phyloP scores from a whole-genome alignment of 257 asterid genomes.

The Plectranthus barbatus region DNA sequence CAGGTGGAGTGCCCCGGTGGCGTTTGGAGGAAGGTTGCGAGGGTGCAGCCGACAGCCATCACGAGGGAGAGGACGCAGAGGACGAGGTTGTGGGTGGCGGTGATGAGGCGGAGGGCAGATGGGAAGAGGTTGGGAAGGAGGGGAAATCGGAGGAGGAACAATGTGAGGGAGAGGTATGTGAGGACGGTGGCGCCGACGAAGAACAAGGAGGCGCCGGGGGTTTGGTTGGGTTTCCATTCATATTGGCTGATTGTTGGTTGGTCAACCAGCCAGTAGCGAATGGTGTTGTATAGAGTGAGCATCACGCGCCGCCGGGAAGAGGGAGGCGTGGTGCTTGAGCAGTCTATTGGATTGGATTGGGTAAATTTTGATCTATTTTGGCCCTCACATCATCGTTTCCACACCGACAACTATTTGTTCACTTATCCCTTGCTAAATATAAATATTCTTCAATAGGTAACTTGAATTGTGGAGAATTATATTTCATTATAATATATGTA shows the following conservation, averaged over 20 bases:
- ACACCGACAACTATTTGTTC: no score
- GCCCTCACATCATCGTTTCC: no score
- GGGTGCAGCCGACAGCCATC: slow-evolving; percentile 71
- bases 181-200: slow-evolving; percentile 52
- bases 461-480: no score
- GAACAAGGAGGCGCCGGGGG: slow-evolving; percentile 52
- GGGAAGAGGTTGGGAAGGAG: slow-evolving; percentile 33
- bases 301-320: slow-evolving; percentile 48
- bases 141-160: slow-evolving; percentile 35
- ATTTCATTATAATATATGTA: no score
- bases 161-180: slow-evolving; percentile 57
- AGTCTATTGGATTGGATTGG: no score
- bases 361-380: no score
- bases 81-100: slow-evolving; percentile 67
- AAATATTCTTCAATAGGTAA: no score
- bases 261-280: slow-evolving; percentile 54
- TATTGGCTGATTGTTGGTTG: slow-evolving; percentile 54
- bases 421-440: no score
- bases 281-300: slow-evolving; percentile 31
- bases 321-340: no score
- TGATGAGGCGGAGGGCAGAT: slow-evolving; percentile 56
- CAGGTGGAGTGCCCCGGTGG: slow-evolving; percentile 44
- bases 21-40: slow-evolving; percentile 60
- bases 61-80: slow-evolving; percentile 65
- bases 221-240: slow-evolving; percentile 54